These are phyloP conservation scores for Trichoderma semiorbis DNA, from an alignment of 2,329 filamentous ascomycete species.

Conservation along the genomic window DNA sequence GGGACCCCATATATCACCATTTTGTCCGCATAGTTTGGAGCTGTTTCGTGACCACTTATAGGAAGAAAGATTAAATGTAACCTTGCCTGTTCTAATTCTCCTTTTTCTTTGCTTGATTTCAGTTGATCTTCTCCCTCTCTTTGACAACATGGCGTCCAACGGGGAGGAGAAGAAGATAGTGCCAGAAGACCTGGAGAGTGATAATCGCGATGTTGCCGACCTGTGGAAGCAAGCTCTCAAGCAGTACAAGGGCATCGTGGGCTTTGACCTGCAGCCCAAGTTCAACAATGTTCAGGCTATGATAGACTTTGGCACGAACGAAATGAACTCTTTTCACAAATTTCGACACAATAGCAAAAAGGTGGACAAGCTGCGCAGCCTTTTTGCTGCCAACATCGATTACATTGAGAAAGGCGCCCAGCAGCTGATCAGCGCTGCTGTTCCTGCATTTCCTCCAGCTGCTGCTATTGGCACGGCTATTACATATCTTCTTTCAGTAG, in stretches of 20 bases:
- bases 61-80: not conserved
- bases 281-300: constrained; percentile 28
- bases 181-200: constrained; percentile 23
- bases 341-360: constrained; percentile 35
- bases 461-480: constrained; percentile 34
- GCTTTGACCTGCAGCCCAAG: constrained; percentile 31
- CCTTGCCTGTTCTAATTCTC: not conserved
- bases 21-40: not conserved
- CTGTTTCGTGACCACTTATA: not conserved
- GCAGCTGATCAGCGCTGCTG: constrained; percentile 30
- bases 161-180: not conserved
- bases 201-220: constrained; percentile 31
- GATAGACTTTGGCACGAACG: constrained; percentile 26
- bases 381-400: constrained; percentile 31
- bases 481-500: constrained; percentile 31
- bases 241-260: constrained; percentile 32
- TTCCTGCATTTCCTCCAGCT: constrained; percentile 32
- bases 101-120: not conserved
- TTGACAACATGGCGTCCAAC: not conserved
- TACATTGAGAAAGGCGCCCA: constrained; percentile 29
- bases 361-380: constrained; percentile 30
- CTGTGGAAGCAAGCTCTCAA: constrained; percentile 34
- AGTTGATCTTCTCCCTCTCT: not conserved
- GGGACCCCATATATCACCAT: not conserved
- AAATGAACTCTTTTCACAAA: constrained; percentile 33